Base-by-base conservation (phyloP, 225 moss, liverwort and hornwort genomes). In the Pseudoscleropodium purum region DNA sequence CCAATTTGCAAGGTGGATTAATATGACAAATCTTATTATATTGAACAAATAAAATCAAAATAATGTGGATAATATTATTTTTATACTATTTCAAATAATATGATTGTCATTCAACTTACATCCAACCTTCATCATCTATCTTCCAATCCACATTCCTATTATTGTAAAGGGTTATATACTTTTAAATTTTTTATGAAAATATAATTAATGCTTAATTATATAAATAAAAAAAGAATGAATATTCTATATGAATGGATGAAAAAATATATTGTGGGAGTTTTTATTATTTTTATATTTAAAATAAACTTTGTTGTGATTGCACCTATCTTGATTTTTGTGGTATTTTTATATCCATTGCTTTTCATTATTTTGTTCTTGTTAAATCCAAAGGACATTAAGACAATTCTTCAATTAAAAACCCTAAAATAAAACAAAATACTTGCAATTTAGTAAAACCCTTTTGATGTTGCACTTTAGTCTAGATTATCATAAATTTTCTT, bases 361-460 rank as follows among this genome's bases (percentile, higher is more conserved):
- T 79, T n/a, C 18, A 57, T 54, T 77, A 20, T 23, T 52, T 52
- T 77, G 1, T 36, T 21, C 8, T 52, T 52, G 0, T 0, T 24
- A 36, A 54, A 36, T 51, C 33, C 20, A 15, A 25, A 18, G 0
- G 57, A 12, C 27, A 17, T 56, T 1, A 54, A 56, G 27, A 56
- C 0, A 79, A n/a, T 7, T n/a, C 18, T 2, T 27, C 26, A 37
- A 79, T 26, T 47, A 47, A 10, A 79, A 56, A 6, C 3, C 4
- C 3, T 56, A 24, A 2, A 25, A 19, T 56, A 6, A 9, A 36
- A 1, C 23, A 0, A 21, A 76, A 52, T 2, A 15, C 16, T 0
- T 54, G 0, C 0, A 33, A 0, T 14, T 51, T 52, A 0, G 0
- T 9, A 0, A 24, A 78, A 9, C 2, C 15, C 9, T 37, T 15